Base-by-base conservation (phyloP, 495 filamentous ascomycete species). In the Trichoderma gamsii region DNA sequence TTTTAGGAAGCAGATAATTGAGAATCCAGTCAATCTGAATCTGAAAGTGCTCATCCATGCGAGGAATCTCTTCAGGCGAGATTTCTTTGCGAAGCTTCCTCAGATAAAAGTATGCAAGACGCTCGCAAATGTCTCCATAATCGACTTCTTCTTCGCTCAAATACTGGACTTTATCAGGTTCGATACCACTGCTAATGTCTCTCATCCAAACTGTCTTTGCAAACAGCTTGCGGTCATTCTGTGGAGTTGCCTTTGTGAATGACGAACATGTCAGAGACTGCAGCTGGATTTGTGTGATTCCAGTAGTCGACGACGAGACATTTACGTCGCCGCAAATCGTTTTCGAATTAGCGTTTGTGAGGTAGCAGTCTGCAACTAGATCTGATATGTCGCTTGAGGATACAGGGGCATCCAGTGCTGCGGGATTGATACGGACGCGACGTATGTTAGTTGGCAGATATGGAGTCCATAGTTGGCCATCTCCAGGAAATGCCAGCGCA, bases 401-500 rank as follows among this genome's bases (percentile, higher is more conserved):
- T 29, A 29, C 4, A 29, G 29, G 29, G 29, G 29, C 29, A 29
- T 29, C 29, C 4, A 29, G 4, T 29, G 29, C 29, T 29, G 29
- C 29, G 29, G 29, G 29, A 29, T 29, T 29, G 4, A 29, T 46
- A n/a, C 25, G 25, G n/a, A 66, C 16, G 7, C 18, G 21, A 2
- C 65, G 18, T 15, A 66, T 25, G 4, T 12, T 13, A 11, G 65
- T 66, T 13, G 65, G 65, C 16, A 66, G 23, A 49, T 68, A 69
- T 0, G 64, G 21, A 0, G 69, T 23, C 63, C 71, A 69, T 3
- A 73, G 5, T 9, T 46, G 6, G 4, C 59, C 67, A 27, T 73
- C 71, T 1, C 66, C 68, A 3, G 71, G 69, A 5, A 13, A 68
- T 0, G 52, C 69, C 18, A 66, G 70, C 1, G 71, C 71, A 5